Evolutionary conservation across 768 basidiomycete genomes (phyloP), one percentile per base, ranked within the genome.

Genomic region (Tylopilus intermedius): DNA sequence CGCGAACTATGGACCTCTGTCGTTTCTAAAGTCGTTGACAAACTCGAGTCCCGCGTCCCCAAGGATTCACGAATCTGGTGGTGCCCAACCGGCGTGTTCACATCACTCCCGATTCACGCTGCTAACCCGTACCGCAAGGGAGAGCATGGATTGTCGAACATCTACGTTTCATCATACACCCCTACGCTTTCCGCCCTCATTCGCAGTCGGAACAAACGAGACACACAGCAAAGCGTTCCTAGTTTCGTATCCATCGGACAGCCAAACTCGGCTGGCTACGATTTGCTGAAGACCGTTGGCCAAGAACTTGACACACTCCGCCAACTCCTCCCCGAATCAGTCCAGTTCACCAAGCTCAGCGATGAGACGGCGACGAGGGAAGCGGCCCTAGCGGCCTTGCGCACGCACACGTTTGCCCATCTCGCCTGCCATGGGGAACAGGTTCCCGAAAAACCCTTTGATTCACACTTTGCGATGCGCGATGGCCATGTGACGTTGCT

Each of bases 111-210:
- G 4, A 47, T 71, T 27, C 70, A 70, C 41, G 67, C 68, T 4
- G 65, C 67, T 7, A 50, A 58, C 21, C 51, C 53, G 7, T 62
- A 56, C 49, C 59, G 51, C 30, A 46, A 41, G 40, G 48, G 53
- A 5, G 39, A 54, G 33, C 13, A 22, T 3, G 60, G 62, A 22
- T 32, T 71, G n/a, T 58, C 59, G 2, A 62, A 67, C 43, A 3
- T 60, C 21, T 69, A 60, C 41, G 47, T 71, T 32, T 70, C 66
- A 3, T 71, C 68, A 0, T 70, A 70, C 39, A 67, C 66, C 0
- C 64, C 70, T 4, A 65, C 65, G 0, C 56, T 70, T 13, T 59
- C 59, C 0, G 60, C 67, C 21, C 62, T 70, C 37, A 60, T 68
- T 44, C 57, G 58, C 14, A 49, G 58, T 26, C 54, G 57, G 41